phyloP scores from a whole-genome alignment of 106 monocot genomes.

The Dioscorea dumetorum region DNA sequence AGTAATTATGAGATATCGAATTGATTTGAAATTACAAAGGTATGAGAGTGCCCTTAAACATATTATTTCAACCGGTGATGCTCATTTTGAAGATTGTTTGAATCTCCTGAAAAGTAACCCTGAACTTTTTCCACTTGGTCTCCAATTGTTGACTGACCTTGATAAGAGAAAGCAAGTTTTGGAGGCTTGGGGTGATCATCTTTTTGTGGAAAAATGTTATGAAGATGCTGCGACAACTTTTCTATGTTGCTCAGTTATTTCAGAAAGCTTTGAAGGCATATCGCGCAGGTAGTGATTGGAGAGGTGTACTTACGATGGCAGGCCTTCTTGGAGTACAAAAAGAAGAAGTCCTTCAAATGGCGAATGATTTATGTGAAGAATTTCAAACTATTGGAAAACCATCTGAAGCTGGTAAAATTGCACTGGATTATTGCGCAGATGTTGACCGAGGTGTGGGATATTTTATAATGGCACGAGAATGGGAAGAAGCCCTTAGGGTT shows the following conservation, averaged over 20 bases:
- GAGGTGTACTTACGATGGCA: slow-evolving; percentile 68
- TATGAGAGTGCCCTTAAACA: slow-evolving; percentile 82
- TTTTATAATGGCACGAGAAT: slow-evolving; percentile 74
- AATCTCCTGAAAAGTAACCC: slow-evolving; percentile 80
- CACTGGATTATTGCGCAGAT: slow-evolving; percentile 81
- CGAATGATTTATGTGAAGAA: slow-evolving; percentile 88
- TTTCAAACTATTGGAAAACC: slow-evolving; percentile 86
- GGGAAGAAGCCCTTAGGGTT: slow-evolving; percentile 92
- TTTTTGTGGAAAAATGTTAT: slow-evolving; percentile 55
- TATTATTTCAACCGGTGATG: slow-evolving; percentile 71
- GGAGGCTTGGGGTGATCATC: slow-evolving; percentile 94
- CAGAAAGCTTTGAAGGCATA: slow-evolving; percentile 77
- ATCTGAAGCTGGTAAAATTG: slow-evolving; percentile 77
- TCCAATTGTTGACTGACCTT: slow-evolving; percentile 51
- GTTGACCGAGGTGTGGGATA: slow-evolving; percentile 48
- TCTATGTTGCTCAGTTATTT: slow-evolving; percentile 60
- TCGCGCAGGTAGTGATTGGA: slow-evolving; percentile 84
- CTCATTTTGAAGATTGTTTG: slow-evolving; percentile 68
- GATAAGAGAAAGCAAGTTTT: slow-evolving; percentile 49
- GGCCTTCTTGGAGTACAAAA: slow-evolving; percentile 43
- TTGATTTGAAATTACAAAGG: slow-evolving; percentile 72
- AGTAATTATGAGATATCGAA: slow-evolving; percentile 60
- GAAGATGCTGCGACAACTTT: slow-evolving; percentile 79
- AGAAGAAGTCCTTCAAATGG: slow-evolving; percentile 48
- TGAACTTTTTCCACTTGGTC: slow-evolving; percentile 68